phyloP scores from a whole-genome alignment of 1,284 basidiomycete species.

The Pseudomicrostroma phylloplanum region DNA sequence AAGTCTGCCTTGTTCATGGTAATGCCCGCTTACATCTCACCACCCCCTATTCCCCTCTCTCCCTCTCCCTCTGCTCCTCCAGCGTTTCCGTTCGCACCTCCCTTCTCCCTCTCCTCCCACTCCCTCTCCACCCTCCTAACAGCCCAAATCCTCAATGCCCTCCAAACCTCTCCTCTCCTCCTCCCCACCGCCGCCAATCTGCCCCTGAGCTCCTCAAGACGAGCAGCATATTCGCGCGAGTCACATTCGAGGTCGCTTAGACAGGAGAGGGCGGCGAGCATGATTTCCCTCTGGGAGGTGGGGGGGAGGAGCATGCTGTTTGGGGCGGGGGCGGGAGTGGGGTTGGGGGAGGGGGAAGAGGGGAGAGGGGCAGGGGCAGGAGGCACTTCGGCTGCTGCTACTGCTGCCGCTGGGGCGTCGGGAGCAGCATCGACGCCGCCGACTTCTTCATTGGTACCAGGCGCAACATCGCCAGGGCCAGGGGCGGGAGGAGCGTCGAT shows the following conservation, averaged over 20 bases:
- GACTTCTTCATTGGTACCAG: not conserved
- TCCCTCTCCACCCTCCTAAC: slow-evolving; percentile 20
- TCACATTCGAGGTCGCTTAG: slow-evolving; percentile 54
- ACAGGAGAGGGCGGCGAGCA: slow-evolving; percentile 40
- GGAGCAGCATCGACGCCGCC: not conserved
- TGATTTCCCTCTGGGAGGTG: slow-evolving; percentile 40
- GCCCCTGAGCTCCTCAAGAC: slow-evolving; percentile 55
- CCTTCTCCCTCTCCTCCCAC: slow-evolving; percentile 17
- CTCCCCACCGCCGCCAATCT: slow-evolving; percentile 54
- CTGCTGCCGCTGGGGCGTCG: not conserved
- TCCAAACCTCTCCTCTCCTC: slow-evolving; percentile 54
- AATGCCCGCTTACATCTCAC: no score
- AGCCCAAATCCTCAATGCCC: slow-evolving; percentile 52
- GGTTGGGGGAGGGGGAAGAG: not conserved
- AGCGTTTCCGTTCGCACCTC: not conserved
- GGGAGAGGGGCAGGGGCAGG: not conserved
- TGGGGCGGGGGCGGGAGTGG: not conserved
- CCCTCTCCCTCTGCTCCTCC: slow-evolving; percentile 4
- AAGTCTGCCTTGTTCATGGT: no score
- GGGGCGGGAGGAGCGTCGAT: no score
- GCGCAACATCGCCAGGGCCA: no score
- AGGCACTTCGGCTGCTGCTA: not conserved
- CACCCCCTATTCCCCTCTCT: not conserved
- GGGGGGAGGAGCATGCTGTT: slow-evolving; percentile 15
- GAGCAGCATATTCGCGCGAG: slow-evolving; percentile 55